Evolutionary conservation across 1,139 yeast genomes (phyloP).

Genomic region (Diutina scorzettiae): DNA sequence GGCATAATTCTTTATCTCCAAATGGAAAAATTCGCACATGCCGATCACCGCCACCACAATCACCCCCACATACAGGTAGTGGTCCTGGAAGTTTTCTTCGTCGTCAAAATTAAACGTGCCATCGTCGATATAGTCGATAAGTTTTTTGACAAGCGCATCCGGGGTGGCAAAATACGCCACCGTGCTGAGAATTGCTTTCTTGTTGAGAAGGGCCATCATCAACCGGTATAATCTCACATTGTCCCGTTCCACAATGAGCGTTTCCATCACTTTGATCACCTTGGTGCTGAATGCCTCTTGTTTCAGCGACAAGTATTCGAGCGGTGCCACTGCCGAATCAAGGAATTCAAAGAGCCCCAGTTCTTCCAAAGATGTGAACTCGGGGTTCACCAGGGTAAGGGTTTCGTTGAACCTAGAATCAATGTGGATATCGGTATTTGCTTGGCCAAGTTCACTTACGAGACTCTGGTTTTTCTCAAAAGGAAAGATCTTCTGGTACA

Average conservation of each 20-base stretch:
- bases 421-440: slow-evolving; percentile 8
- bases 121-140: slow-evolving; percentile 24
- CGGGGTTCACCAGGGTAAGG: slow-evolving; percentile 37
- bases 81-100: slow-evolving; percentile 52
- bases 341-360: slow-evolving; percentile 33
- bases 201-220: slow-evolving; percentile 31
- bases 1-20: slow-evolving; percentile 19
- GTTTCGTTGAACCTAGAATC: slow-evolving; percentile 16
- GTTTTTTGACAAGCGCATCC: slow-evolving; percentile 14
- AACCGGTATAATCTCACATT: slow-evolving; percentile 37
- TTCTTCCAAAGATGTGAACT: slow-evolving; percentile 42
- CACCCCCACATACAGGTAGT: slow-evolving; percentile 57
- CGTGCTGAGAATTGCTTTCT: slow-evolving; percentile 29
- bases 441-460: slow-evolving; percentile 8
- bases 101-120: slow-evolving; percentile 28
- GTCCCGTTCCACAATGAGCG: slow-evolving; percentile 27
- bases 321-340: slow-evolving; percentile 14
- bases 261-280: slow-evolving; percentile 22
- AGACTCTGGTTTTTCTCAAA: slow-evolving; percentile 16
- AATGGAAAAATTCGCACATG: slow-evolving; percentile 31
- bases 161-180: slow-evolving; percentile 20
- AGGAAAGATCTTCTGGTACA: slow-evolving; percentile 32
- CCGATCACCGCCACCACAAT: slow-evolving; percentile 38
- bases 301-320: slow-evolving; percentile 29
- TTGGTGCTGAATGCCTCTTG: slow-evolving; percentile 23